Conservation (phyloP, 371 early-diverging fungal genomes). For the Mucor piriformis region DNA sequence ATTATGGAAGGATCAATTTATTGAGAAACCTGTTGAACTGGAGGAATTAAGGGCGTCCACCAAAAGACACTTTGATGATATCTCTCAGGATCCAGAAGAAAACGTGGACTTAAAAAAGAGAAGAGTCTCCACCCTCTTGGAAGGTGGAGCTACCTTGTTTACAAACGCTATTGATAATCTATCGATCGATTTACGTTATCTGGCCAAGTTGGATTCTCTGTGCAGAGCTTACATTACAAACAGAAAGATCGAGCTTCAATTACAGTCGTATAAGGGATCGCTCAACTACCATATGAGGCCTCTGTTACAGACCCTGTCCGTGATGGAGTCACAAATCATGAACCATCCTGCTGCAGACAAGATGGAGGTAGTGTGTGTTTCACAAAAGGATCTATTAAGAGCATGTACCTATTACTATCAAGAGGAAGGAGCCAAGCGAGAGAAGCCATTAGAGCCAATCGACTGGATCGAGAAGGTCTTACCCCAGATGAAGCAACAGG, state of each 20-base stretch:
- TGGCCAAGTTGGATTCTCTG: conserved; percentile 52
- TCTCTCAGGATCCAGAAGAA: background rate
- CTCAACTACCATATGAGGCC: conserved; percentile 38
- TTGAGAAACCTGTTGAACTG: conserved; percentile 7
- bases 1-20: conserved; percentile 44
- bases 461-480: conserved; percentile 39
- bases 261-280: conserved; percentile 31
- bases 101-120: conserved; percentile 2
- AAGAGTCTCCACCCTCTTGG: background rate
- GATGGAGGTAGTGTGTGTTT: conserved; percentile 50
- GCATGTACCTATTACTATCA: conserved; percentile 31
- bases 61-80: conserved; percentile 1
- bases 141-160: background rate
- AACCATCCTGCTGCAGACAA: conserved; percentile 48
- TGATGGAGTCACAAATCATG: conserved; percentile 34
- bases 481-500: conserved; percentile 36
- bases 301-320: conserved; percentile 39
- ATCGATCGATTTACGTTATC: conserved; percentile 45
- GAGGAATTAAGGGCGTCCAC: background rate
- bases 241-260: conserved; percentile 45
- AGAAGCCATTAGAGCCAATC: conserved; percentile 24
- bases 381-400: conserved; percentile 42
- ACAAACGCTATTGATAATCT: conserved; percentile 30
- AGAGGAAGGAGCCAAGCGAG: conserved; percentile 15
- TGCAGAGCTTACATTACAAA: conserved; percentile 54